phyloP scores from a whole-genome alignment of 176 grass and related monocot species.

The barley (Hordeum vulgare) region DNA sequence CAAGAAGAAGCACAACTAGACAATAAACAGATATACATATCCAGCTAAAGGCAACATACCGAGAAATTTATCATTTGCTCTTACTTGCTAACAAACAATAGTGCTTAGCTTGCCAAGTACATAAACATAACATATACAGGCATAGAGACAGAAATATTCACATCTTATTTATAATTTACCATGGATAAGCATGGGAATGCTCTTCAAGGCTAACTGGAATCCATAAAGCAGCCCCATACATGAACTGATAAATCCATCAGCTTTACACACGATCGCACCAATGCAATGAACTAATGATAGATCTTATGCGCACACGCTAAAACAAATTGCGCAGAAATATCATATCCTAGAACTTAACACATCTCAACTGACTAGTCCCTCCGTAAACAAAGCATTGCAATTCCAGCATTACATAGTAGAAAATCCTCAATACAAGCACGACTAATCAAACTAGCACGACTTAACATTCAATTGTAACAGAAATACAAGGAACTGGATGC shows the following conservation, averaged over 20 bases:
- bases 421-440: background rate
- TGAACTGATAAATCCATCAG: background rate
- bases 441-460: background rate
- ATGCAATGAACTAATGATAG: background rate
- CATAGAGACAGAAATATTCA: background rate
- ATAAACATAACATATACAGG: background rate
- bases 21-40: background rate
- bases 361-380: background rate
- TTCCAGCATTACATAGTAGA: background rate
- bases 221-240: background rate
- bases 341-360: background rate
- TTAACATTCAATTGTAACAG: background rate
- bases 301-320: background rate
- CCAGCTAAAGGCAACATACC: background rate
- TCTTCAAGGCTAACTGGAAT: background rate
- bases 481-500: background rate
- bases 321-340: background rate
- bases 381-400: background rate
- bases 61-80: background rate
- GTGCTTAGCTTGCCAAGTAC: background rate
- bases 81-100: background rate
- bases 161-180: background rate
- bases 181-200: background rate
- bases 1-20: background rate
- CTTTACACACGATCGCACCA: background rate